Evolutionary conservation across 2,329 filamentous ascomycete genomes (phyloP), one percentile per base, ranked within the genome.

Genomic region (Hypoxylon rubiginosum): DNA sequence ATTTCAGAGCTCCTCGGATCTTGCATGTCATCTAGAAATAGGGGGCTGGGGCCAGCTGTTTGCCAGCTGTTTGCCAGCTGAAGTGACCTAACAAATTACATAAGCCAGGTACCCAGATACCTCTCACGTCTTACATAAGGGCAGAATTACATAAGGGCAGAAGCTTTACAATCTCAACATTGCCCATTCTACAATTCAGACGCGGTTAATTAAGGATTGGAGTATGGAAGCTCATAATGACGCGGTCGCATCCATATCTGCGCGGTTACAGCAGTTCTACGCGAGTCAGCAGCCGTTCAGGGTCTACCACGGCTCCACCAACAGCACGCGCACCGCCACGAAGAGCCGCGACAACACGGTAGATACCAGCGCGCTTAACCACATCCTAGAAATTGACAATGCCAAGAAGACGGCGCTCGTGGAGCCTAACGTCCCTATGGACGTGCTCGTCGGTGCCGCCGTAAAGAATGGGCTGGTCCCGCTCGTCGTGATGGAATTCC

Each of bases 241-340:
- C 2, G 78, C 80, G 8, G 83, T 87, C n/a, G 66, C 75, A 17
- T 72, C 74, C 57, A 80, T 87, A 50, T 79, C 84, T 0, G 72
- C 76, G 32, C 78, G 81, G 21, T 79, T 86, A 32, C 77, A 77
- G 62, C 73, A 80, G 4, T 86, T 87, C 69, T 75, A 83, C 56
- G 73, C 77, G 2, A 75, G 71, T 7, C 76, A 80, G 62, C 77
- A 82, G 74, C 86, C 90, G 2, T 94, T 92, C 78, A 85, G 91
- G n/a, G 90, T 94, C 74, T 91, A 89, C 72, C 91, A 94, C 79
- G 92, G 92, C 66, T 89, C 90, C 0, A 93, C 91, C 26, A 93
- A 92, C 80, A 92, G 88, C 78, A 94, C 92, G 39, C 88, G 92
- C 7, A 84, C 85, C 26, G 83, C 83, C 7, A 79, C 81, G 19